phyloP scores from a whole-genome alignment of 306 rosid species.

The Boehmeria nivea region DNA sequence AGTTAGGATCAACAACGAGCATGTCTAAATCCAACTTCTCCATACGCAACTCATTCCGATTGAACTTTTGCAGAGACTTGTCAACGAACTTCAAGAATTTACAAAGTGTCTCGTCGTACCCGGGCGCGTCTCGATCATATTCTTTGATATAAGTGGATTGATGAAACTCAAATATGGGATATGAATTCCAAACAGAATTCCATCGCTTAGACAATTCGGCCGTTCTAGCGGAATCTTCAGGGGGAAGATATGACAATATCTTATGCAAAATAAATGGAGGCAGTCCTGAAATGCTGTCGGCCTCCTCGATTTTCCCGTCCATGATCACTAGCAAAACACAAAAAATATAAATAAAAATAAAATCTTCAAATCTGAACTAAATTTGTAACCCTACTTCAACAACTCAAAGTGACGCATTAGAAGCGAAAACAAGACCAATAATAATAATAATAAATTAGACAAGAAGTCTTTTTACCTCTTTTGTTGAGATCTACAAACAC shows the following conservation, averaged over 20 bases:
- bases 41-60: background rate
- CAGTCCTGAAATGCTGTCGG: background rate
- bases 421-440: no score
- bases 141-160: background rate
- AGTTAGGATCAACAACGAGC: background rate
- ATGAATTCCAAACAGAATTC: background rate
- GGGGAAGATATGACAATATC: background rate
- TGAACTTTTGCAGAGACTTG: background rate
- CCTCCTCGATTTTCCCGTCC: no score
- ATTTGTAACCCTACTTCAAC: no score
- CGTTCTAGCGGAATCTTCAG: background rate
- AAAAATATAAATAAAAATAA: no score
- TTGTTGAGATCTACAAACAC: no score
- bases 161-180: background rate
- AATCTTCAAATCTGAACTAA: no score
- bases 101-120: background rate
- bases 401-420: no score
- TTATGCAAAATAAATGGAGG: background rate
- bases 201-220: background rate
- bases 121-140: background rate
- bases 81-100: background rate
- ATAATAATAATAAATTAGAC: no score
- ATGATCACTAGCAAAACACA: no score
- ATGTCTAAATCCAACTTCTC: background rate
- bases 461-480: no score